Evolutionary conservation across 1,284 basidiomycete genomes (phyloP), one percentile per base, ranked within the genome.

Genomic region (Waitea zeae): DNA sequence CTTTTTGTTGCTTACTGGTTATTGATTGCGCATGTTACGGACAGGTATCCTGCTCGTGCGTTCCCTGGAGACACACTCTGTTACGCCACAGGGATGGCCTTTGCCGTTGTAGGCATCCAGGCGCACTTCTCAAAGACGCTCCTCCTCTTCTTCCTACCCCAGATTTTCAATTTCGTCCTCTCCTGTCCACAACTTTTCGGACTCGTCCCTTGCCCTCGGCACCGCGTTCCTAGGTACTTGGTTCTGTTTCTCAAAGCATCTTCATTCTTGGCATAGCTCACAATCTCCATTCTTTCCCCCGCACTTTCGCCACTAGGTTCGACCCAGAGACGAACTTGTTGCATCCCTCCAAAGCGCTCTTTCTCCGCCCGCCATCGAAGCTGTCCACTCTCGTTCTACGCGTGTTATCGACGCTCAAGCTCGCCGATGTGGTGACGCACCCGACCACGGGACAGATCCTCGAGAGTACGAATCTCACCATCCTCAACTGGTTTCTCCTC

Each of bases 21-120:
- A n/a, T 26, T 26, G 9, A 26, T 26, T 29, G 29, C 15, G 15
- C 13, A 30, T n/a, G n/a, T 30, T 30, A n/a, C n/a, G 4, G 27
- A n/a, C 12, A 95, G 90, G 88, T 97, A 95, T 51, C 95, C 95
- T 1, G 86, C 93, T 5, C 68, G 77, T 19, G 89, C 74, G 0
- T 99, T 98, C 53, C 88, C 92, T 0, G 95, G 95, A 2, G 95
- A 99, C 51, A 99, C 95, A 1, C 70, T 97, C 27, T 98, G 95
- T 57, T 99, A 99, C 57, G 80, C 97, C 38, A 79, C 90, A 0
- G 95, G 90, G 39, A 96, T 96, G 90, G 87, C 90, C 0, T 95
- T 96, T 49, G 80, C 92, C 0, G 89, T 92, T 12, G 89, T 93
- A 20, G 89, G 88, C 7, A 93, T 96, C 41, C 83, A 93, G 48